Conservation (phyloP, 225 moss, liverwort and hornwort species). For the Sphagnum tenellum region DNA sequence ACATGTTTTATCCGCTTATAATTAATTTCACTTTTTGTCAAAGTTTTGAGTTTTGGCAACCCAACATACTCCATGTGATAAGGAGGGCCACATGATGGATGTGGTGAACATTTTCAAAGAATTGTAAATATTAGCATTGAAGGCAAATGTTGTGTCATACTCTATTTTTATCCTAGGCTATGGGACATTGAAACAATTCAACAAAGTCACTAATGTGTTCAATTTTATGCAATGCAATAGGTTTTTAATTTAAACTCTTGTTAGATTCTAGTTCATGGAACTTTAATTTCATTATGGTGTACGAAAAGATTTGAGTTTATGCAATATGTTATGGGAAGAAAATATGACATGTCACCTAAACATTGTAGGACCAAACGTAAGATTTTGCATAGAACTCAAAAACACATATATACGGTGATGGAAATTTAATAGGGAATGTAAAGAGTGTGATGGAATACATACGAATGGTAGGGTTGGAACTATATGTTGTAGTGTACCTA, state of each 20-base stretch:
- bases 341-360: too few relatives aligned
- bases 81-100: slow-evolving; percentile 52
- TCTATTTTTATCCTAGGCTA: slow-evolving; percentile 51
- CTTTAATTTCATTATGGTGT: background rate
- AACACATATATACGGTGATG: slow-evolving; percentile 37
- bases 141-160: slow-evolving; percentile 47
- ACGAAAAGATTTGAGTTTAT: background rate
- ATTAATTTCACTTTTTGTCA: background rate
- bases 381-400: slow-evolving; percentile 51
- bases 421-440: slow-evolving; percentile 38
- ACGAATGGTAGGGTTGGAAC: slow-evolving; percentile 44
- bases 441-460: slow-evolving; percentile 49
- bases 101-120: slow-evolving; percentile 40
- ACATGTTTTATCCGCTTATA: too few relatives aligned
- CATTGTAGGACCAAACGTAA: slow-evolving; percentile 42
- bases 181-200: slow-evolving; percentile 42
- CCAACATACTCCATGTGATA: background rate
- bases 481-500: slow-evolving; percentile 46
- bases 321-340: background rate
- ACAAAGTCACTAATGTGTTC: slow-evolving; percentile 43
- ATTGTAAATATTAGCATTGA: slow-evolving; percentile 36
- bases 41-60: background rate
- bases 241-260: slow-evolving; percentile 6
- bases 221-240: slow-evolving; percentile 42
- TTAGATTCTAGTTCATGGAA: background rate